Base-by-base conservation (phyloP, 441 rosid genomes). In the Erodium trifolium region DNA sequence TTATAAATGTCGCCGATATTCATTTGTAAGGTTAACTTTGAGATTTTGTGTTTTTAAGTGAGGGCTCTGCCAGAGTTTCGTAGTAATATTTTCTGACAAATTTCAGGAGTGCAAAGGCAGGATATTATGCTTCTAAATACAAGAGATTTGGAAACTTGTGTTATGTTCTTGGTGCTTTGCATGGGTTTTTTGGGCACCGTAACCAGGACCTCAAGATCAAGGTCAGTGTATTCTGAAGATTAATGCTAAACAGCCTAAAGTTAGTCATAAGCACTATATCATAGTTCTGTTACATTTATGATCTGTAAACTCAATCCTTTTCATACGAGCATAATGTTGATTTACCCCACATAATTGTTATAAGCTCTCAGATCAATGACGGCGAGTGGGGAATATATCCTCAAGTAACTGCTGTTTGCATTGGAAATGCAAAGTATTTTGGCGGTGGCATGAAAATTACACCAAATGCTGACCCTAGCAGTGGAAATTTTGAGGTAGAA, bases 371-470 rank as follows among this genome's bases (percentile, higher is more conserved):
- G 98, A 82, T 93, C 37, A 78, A 93, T 77, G 94, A 80, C 4
- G 93, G 94, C 45, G 96, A 85, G 70, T 94, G 99, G 99, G 87
- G 88, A 82, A 65, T 72, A 49, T 87, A 73, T 77, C 74, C 91
- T 70, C 83, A 85, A 73, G 96, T 92, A 69, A 92, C 98, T 2
- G 96, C 97, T 69, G 80, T 93, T 47, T 93, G 99, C 74, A 76
- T 91, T 76, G 97, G 97, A 70, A 93, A 93, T 76, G 97, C 88
- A 31, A 93, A 91, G 72, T 93, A 81, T 86, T 94, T 94, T 77
- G 99, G 97, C 11, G 97, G 99, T 68, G 98, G 98, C 73, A 92
- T 92, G 99, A 94, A 88, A 83, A 92, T 94, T 59, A 83, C 98
- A 16, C 97, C 98, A 64, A 92, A 87, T 75, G 99, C 94, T 17